A percentile compares a stretch with the other conserved stretches of the same genome.
phyloP scores from a whole-genome alignment of 768 basidiomycete genomes.

The Phlebiopsis gigantea region DNA sequence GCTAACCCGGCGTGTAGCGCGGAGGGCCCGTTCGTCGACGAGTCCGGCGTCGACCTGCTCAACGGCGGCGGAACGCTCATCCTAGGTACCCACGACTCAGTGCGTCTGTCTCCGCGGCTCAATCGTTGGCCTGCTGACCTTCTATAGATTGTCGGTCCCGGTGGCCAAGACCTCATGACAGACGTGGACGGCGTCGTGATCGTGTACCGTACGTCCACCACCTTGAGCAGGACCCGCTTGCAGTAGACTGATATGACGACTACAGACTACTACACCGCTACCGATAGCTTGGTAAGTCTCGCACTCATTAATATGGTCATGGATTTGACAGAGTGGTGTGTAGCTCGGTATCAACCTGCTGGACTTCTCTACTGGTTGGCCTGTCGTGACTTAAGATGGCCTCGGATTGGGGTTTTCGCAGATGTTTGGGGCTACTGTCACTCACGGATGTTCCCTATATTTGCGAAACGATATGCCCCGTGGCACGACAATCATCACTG shows the following conservation, averaged over 20 bases:
- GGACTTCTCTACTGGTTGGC: constrained; percentile 31
- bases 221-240: background rate
- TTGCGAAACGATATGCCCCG: too few species aligned
- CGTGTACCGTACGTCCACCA: constrained; percentile 40
- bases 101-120: constrained; percentile 18
- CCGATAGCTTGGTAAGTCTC: background rate
- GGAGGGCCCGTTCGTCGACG: constrained; percentile 42
- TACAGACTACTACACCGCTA: constrained; percentile 44
- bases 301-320: background rate
- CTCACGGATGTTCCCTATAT: too few species aligned
- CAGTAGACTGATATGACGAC: background rate
- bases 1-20: constrained; percentile 21
- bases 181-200: constrained; percentile 43
- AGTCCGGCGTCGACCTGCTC: constrained; percentile 37
- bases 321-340: constrained; percentile 18
- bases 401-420: too few species aligned
- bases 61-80: constrained; percentile 51
- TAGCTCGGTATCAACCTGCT: constrained; percentile 29
- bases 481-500: too few species aligned
- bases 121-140: background rate
- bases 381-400: too few species aligned
- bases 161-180: constrained; percentile 45
- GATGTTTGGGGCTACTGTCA: too few species aligned
- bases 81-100: constrained; percentile 38
- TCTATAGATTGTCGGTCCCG: constrained; percentile 44